These are phyloP conservation scores for Trapa bicornis DNA, from an alignment of 345 rosid genomes.

Conservation along the genomic window DNA sequence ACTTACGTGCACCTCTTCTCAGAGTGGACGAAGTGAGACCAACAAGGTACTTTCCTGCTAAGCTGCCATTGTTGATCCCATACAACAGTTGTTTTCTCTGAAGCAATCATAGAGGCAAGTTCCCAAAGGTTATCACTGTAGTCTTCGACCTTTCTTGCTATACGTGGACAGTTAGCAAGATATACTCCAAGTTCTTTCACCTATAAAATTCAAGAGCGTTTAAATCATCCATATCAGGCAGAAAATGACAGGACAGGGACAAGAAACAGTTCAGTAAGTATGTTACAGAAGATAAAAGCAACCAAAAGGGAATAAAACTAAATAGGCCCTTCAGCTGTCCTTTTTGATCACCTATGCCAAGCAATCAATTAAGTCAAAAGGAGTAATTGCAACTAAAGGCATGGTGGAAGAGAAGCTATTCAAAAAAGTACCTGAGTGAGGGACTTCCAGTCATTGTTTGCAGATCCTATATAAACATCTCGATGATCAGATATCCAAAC, in stretches of 20 bases:
- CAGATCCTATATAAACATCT: conserved; percentile 78
- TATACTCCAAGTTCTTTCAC: conserved; percentile 83
- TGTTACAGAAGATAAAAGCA: not conserved
- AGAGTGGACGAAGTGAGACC: conserved; percentile 61
- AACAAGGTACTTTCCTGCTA: conserved; percentile 73
- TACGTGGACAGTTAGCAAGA: conserved; percentile 52
- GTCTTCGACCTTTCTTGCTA: conserved; percentile 38
- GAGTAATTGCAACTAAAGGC: not conserved
- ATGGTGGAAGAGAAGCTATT: not conserved
- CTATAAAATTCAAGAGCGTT: conserved; percentile 20
- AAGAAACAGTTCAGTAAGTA: not conserved
- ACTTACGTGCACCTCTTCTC: conserved; percentile 47
- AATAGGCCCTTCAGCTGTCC: not conserved
- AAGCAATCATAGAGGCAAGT: conserved; percentile 47
- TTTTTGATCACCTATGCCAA: not conserved
- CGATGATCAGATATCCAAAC: conserved; percentile 72
- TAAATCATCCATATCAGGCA: not conserved
- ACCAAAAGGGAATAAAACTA: not conserved
- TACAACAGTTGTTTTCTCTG: conserved; percentile 30
- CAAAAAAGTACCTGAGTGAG: conserved; percentile 53
- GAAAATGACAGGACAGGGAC: not conserved
- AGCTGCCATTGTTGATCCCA: conserved; percentile 66
- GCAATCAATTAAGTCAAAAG: not conserved
- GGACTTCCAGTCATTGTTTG: conserved; percentile 93
- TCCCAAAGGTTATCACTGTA: conserved; percentile 61